Evolutionary conservation across 805 yeast genomes (phyloP).

Genomic region (Metschnikowia arizonensis): DNA sequence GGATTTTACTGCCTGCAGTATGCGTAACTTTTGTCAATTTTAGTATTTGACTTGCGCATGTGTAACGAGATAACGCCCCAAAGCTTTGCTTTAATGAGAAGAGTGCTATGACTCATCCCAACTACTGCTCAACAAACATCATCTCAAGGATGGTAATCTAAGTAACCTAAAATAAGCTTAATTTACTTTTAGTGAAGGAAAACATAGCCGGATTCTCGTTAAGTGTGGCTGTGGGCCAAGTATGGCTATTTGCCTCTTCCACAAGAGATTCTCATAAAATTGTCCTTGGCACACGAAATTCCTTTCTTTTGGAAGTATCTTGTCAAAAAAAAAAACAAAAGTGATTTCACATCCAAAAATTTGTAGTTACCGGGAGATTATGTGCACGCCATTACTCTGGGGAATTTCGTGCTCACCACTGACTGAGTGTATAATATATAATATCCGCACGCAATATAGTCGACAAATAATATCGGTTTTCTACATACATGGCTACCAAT

Average conservation of each 20-base stretch:
- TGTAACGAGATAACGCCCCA: not conserved
- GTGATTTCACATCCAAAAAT: not conserved
- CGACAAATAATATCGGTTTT: not conserved
- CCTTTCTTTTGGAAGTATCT: not conserved
- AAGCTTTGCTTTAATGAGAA: not conserved
- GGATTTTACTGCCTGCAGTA: slow-evolving; percentile 1
- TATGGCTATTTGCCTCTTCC: no score
- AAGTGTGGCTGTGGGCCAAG: not conserved
- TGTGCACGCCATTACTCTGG: not conserved
- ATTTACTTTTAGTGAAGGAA: not conserved
- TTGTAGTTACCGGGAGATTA: not conserved
- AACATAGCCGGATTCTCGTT: not conserved
- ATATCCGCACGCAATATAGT: not conserved
- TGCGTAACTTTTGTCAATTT: not conserved
- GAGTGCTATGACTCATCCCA: no score
- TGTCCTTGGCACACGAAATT: not conserved
- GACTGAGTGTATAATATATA: no score
- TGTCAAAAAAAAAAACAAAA: no score
- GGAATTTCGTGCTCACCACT: not conserved
- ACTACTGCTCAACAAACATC: no score
- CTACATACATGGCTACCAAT: slow-evolving; percentile 2
- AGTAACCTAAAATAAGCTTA: not conserved
- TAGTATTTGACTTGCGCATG: not conserved
- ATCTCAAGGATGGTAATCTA: not conserved
- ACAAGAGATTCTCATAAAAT: not conserved